phyloP scores from a whole-genome alignment of 768 basidiomycete species.

The Pleurotus citrinopileatus region DNA sequence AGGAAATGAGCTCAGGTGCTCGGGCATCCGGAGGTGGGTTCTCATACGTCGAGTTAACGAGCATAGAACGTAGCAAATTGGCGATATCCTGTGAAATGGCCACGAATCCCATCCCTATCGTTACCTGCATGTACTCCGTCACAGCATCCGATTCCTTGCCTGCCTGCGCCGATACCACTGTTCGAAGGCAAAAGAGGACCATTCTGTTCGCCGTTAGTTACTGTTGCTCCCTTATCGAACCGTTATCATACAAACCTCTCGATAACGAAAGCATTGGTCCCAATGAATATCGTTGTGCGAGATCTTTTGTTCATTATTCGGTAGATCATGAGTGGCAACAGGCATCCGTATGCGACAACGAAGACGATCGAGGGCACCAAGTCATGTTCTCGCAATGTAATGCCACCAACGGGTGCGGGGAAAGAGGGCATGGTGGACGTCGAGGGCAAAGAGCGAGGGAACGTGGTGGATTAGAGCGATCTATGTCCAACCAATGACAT shows the following conservation, averaged over 20 bases:
- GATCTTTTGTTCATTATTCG: constrained; percentile 11
- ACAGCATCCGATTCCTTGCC: constrained; percentile 18
- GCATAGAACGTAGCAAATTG: constrained; percentile 19
- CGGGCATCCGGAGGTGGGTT: not conserved
- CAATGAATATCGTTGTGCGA: constrained; percentile 10
- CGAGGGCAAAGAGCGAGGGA: not conserved
- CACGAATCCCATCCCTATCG: constrained; percentile 23
- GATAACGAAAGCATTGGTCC: constrained; percentile 10
- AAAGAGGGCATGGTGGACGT: constrained; percentile 4
- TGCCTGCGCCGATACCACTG: constrained; percentile 14
- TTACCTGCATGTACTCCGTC: constrained; percentile 25
- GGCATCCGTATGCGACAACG: constrained; percentile 13
- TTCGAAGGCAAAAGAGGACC: constrained; percentile 21
- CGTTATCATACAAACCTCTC: constrained; percentile 15
- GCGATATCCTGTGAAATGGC: constrained; percentile 18
- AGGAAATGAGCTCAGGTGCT: constrained; percentile 11
- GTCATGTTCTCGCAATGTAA: constrained; percentile 13
- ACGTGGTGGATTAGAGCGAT: constrained; percentile 4
- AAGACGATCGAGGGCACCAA: constrained; percentile 18
- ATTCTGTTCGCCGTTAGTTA: constrained; percentile 12
- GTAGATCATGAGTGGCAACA: constrained; percentile 13
- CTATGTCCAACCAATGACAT: constrained; percentile 11
- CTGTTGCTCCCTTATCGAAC: not conserved
- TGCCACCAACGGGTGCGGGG: constrained; percentile 16
- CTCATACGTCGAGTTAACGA: constrained; percentile 26